These are phyloP conservation scores for Trichosporon ovoides DNA, from an alignment of 1,284 basidiomycete genomes.

Conservation along the genomic window DNA sequence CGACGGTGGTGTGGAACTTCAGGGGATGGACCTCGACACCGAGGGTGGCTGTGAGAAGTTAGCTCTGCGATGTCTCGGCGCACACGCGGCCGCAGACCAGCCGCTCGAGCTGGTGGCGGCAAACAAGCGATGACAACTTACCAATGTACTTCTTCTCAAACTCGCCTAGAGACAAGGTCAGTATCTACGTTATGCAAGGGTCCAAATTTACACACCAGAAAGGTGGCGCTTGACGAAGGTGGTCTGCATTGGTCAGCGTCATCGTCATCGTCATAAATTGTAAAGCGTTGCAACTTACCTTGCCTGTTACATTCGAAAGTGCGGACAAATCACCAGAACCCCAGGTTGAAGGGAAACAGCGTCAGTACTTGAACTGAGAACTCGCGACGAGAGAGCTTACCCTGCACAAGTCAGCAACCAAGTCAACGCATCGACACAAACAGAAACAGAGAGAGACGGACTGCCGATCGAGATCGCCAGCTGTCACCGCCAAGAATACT, in stretches of 20 bases:
- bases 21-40: constrained; percentile 99
- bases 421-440: no score
- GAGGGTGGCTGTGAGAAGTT: constrained; percentile 69
- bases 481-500: constrained; percentile 40
- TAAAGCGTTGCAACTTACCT: constrained; percentile 17
- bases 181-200: not conserved
- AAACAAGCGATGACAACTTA: constrained; percentile 46
- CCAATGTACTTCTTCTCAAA: constrained; percentile 99
- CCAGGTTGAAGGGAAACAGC: not conserved
- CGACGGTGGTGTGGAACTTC: constrained; percentile 91
- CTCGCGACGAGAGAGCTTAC: constrained; percentile 13
- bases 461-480: not conserved
- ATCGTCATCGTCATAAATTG: not conserved
- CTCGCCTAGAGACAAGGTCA: constrained; percentile 55
- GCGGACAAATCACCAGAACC: not conserved
- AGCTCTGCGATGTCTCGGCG: constrained; percentile 1
- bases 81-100: not conserved
- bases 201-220: constrained; percentile 60
- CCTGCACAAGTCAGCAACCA: constrained; percentile 9
- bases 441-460: not conserved
- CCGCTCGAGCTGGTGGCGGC: not conserved
- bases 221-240: constrained; percentile 99
- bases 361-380: constrained; percentile 8
- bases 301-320: constrained; percentile 20
- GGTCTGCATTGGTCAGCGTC: constrained; percentile 55